A percentile compares a stretch with the other conserved stretches of the same genome.
Evolutionary conservation across 2,329 filamentous ascomycete genomes (phyloP).

Genomic region (Neofusicoccum ribis): DNA sequence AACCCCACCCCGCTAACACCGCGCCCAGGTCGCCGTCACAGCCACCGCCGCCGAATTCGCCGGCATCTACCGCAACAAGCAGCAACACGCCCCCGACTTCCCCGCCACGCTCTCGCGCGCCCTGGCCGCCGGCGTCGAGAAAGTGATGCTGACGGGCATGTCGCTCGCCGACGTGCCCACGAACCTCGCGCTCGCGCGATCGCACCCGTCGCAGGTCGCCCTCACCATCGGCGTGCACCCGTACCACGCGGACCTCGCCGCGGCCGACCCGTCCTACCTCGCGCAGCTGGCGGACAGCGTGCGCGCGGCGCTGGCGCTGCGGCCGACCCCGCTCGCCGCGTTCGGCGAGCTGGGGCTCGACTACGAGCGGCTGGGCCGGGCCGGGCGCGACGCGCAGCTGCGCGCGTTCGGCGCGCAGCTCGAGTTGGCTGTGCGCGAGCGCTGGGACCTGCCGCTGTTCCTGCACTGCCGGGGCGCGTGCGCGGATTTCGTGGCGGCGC

Average conservation of each 20-base stretch:
- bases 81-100: conserved; percentile 51
- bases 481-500: conserved; percentile 45
- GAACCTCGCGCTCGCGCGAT: conserved; percentile 28
- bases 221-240: conserved; percentile 54
- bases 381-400: conserved; percentile 44
- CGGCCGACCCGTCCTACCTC: conserved; percentile 30
- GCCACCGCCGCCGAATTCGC: conserved; percentile 46
- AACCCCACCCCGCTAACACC: not conserved
- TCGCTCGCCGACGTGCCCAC: conserved; percentile 44
- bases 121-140: conserved; percentile 43
- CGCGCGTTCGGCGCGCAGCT: conserved; percentile 46
- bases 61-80: conserved; percentile 53
- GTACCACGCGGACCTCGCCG: conserved; percentile 50
- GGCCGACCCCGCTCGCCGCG: conserved; percentile 39
- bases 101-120: conserved; percentile 45
- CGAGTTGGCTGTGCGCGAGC: conserved; percentile 36
- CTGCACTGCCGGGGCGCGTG: conserved; percentile 45
- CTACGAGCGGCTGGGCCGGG: conserved; percentile 49
- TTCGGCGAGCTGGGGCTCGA: conserved; percentile 55
- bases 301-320: conserved; percentile 25
- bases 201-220: conserved; percentile 30
- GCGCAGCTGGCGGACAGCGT: conserved; percentile 18
- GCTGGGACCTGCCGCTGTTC: conserved; percentile 42
- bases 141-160: conserved; percentile 40
- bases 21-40: conserved; percentile 34